Evolutionary conservation across 1,139 yeast genomes (phyloP).

Genomic region (Hyphopichia burtonii): DNA sequence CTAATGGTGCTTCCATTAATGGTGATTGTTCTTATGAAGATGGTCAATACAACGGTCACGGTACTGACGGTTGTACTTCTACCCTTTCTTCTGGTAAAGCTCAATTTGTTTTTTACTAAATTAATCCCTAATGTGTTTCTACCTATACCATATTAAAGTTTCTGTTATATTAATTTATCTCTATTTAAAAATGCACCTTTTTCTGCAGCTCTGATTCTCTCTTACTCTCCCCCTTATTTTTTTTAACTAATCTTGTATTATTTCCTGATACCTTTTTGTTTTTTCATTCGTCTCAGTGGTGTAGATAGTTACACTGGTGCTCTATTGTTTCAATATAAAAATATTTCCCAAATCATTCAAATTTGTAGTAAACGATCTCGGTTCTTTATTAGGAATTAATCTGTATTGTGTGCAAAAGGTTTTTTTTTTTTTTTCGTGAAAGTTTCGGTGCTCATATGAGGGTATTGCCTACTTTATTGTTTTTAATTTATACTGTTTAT

Average conservation of each 20-base stretch:
- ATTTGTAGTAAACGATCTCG: neutral
- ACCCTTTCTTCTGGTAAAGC: conserved; percentile 68
- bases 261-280: conserved; percentile 10
- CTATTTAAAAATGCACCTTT: neutral
- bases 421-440: no score
- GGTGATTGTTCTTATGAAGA: conserved; percentile 66
- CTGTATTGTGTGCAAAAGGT: no score
- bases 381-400: neutral
- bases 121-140: neutral
- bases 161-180: no score
- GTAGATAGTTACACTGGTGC: conserved; percentile 3
- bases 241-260: conserved; percentile 8
- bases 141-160: neutral
- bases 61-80: conserved; percentile 76
- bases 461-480: no score
- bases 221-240: neutral
- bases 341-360: neutral
- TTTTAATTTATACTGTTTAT: no score
- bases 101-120: conserved; percentile 56
- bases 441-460: neutral
- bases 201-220: neutral
- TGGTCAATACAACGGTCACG: conserved; percentile 61
- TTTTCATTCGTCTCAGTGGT: conserved; percentile 2
- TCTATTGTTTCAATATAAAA: conserved; percentile 1
- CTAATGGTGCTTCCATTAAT: conserved; percentile 45